Conservation (phyloP, 371 early-diverging fungal genomes). For the Paraphysoderma sedebokerense region DNA sequence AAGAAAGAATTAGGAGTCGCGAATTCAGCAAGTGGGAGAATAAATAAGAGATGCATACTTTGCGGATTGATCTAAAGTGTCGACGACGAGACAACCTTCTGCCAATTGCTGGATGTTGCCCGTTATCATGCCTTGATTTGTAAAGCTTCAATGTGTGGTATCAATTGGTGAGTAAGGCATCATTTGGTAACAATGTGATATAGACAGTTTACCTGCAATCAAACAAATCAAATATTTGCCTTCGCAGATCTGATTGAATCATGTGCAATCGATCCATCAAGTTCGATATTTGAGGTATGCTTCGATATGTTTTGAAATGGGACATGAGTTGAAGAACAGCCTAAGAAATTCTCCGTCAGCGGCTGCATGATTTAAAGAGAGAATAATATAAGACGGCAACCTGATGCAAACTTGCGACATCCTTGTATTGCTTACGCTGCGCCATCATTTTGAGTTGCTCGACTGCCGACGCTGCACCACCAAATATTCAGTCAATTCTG, state of each 20-base stretch:
- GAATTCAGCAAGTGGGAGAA: constrained; percentile 2
- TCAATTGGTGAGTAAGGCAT: constrained; percentile 16
- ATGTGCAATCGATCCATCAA: constrained; percentile 39
- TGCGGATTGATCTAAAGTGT: constrained; percentile 45
- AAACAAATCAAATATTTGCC: constrained; percentile 58
- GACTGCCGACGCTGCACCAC: constrained; percentile 58
- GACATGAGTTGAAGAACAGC: constrained; percentile 60
- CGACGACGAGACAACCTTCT: constrained; percentile 61
- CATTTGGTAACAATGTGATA: not conserved
- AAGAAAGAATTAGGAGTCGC: no score
- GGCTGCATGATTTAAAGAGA: not conserved
- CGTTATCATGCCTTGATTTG: constrained; percentile 13
- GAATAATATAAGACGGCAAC: constrained; percentile 12
- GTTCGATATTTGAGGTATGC: constrained; percentile 52
- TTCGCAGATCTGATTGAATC: constrained; percentile 45
- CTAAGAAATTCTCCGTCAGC: constrained; percentile 12
- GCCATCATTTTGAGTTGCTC: constrained; percentile 54
- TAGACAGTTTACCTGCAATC: constrained; percentile 26
- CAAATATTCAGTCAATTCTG: not conserved
- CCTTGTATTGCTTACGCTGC: constrained; percentile 46
- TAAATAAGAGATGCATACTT: constrained; percentile 20
- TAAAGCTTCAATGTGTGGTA: constrained; percentile 27
- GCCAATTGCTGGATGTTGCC: constrained; percentile 32
- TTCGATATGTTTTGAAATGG: constrained; percentile 54
- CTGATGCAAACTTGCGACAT: constrained; percentile 59